These are phyloP conservation scores for Xeromyces bisporus DNA, from an alignment of 495 filamentous ascomycete genomes.

Conservation along the genomic window DNA sequence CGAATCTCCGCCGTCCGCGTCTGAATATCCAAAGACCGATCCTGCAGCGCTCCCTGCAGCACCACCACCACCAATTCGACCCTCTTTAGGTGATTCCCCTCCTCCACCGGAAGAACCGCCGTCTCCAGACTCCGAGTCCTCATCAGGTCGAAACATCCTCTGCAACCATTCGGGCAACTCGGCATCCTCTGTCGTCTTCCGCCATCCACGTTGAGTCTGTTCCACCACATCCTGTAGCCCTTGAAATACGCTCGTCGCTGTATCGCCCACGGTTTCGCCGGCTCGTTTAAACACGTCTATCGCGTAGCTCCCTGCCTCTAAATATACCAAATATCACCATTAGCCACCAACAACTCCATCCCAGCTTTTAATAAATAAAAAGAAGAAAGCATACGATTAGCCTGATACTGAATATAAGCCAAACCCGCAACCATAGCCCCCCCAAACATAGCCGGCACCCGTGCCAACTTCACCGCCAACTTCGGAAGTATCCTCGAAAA, in stretches of 20 bases:
- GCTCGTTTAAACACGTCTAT: conserved; percentile 59
- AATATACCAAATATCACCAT: too few relatives aligned
- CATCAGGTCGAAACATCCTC: conserved; percentile 45
- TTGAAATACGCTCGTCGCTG: conserved; percentile 48
- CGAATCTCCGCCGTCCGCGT: conserved; percentile 48
- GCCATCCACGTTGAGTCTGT: conserved; percentile 66
- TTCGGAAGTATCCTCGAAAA: conserved; percentile 77
- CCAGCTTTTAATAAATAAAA: too few relatives aligned
- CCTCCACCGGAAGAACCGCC: conserved; percentile 26
- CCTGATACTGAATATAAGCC: conserved; percentile 93
- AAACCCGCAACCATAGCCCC: conserved; percentile 71
- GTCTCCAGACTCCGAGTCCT: conserved; percentile 25
- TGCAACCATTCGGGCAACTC: conserved; percentile 78
- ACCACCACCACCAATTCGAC: conserved; percentile 33
- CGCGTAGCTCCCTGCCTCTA: conserved; percentile 81
- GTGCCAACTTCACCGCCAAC: conserved; percentile 69
- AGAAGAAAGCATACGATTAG: conserved; percentile 51
- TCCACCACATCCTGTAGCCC: conserved; percentile 56
- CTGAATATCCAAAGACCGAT: conserved; percentile 21
- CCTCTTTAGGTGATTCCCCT: conserved; percentile 45
- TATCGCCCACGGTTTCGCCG: conserved; percentile 46
- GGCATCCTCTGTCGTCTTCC: conserved; percentile 60
- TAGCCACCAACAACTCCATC: too few relatives aligned
- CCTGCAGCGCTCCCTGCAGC: conserved; percentile 32
- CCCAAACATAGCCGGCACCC: conserved; percentile 80